A percentile compares a stretch with the other conserved stretches of the same genome.
Evolutionary conservation across 331 rosid genomes (phyloP).

Genomic region (Quercus lobata): DNA sequence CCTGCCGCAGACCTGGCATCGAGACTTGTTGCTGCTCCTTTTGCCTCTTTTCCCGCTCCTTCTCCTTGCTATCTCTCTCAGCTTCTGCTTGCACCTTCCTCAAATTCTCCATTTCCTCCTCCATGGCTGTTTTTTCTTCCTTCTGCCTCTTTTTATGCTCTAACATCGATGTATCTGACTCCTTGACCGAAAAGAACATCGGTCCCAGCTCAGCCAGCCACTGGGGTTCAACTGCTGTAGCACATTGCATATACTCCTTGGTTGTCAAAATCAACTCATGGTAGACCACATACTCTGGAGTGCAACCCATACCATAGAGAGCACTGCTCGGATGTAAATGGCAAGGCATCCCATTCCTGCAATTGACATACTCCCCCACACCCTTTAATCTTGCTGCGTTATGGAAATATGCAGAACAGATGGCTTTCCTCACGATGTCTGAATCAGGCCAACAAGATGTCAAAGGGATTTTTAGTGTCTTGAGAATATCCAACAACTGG

Average conservation of each 20-base stretch:
- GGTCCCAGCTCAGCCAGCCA: constrained; percentile 98
- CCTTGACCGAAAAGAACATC: constrained; percentile 96
- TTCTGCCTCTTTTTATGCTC: constrained; percentile 93
- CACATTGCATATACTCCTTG: constrained; percentile 98
- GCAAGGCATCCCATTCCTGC: constrained; percentile 89
- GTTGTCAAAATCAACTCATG: constrained; percentile 81
- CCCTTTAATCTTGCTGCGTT: constrained; percentile 90
- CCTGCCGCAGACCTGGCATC: constrained; percentile 68
- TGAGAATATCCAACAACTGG: constrained; percentile 83
- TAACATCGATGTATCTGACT: constrained; percentile 83
- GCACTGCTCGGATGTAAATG: constrained; percentile 99
- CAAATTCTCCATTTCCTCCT: constrained; percentile 92
- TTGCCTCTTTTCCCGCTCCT: constrained; percentile 58
- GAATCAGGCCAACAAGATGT: constrained; percentile 81
- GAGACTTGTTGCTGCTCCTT: constrained; percentile 77
- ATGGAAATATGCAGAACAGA: constrained; percentile 94
- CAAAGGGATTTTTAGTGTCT: constrained; percentile 74
- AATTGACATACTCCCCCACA: constrained; percentile 90
- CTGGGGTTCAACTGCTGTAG: constrained; percentile 95
- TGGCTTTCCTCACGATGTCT: constrained; percentile 82
- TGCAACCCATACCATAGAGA: constrained; percentile 95
- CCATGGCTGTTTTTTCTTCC: constrained; percentile 92
- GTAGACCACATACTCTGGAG: constrained; percentile 91
- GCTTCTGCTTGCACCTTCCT: constrained; percentile 73
- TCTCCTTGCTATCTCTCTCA: constrained; percentile 51